These are phyloP conservation scores for Kodamaea kaohsiungensis DNA, from an alignment of 805 yeast species.

Conservation along the genomic window DNA sequence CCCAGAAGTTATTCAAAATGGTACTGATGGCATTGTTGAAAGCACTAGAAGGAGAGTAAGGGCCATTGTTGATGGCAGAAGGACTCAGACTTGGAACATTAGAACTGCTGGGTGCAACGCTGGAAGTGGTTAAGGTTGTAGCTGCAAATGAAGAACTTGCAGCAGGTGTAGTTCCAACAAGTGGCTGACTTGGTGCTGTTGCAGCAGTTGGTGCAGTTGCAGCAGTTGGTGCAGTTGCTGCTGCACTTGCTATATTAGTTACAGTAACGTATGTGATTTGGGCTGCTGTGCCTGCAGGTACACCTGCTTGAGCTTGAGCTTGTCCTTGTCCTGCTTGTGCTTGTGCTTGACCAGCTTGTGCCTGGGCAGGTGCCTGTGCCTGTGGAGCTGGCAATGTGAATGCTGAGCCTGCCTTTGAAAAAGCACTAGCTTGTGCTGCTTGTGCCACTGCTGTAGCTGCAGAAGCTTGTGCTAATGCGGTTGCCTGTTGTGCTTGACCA, in stretches of 20 bases:
- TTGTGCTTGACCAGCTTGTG: not conserved
- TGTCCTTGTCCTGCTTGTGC: not conserved
- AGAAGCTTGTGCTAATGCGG: not conserved
- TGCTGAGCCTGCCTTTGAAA: slow-evolving; percentile 4
- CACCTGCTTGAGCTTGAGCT: not conserved
- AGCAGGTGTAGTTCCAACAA: not conserved
- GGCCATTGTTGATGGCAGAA: not conserved
- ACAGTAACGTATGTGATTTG: not conserved
- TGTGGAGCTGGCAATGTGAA: slow-evolving; percentile 4
- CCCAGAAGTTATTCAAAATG: slow-evolving; percentile 22
- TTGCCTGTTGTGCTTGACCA: not conserved
- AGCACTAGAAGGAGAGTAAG: slow-evolving; percentile 9
- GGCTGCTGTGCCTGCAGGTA: not conserved
- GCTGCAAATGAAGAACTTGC: not conserved
- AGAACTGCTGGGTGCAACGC: not conserved
- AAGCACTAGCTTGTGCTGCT: slow-evolving; percentile 2
- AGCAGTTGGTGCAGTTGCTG: not conserved
- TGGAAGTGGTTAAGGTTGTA: not conserved
- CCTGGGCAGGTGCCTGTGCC: not conserved
- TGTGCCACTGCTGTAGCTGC: not conserved
- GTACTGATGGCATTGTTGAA: slow-evolving; percentile 12
- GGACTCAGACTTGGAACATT: not conserved
- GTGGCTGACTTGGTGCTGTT: not conserved
- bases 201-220: not conserved
- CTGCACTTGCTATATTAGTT: no score